Evolutionary conservation across 1,284 basidiomycete genomes (phyloP), one percentile per base, ranked within the genome.

Genomic region (Tranzscheliella williamsii): DNA sequence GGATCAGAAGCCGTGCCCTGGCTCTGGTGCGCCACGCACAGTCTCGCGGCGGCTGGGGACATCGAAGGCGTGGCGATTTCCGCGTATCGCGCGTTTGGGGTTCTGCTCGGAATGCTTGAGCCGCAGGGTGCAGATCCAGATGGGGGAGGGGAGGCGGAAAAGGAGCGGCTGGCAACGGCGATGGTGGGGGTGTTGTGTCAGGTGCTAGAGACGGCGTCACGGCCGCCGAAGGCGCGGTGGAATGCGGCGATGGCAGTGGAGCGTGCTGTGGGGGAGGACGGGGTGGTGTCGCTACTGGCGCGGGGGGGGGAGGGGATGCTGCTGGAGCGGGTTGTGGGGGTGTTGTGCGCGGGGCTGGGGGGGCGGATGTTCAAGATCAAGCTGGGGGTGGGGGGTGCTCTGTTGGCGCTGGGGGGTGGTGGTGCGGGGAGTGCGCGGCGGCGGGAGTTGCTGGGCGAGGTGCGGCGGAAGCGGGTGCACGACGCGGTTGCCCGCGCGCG

Each of bases 161-260:
- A n/a, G n/a, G n/a, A n/a, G n/a, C n/a, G n/a, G n/a, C n/a, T n/a
- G n/a, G n/a, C n/a, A n/a, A 23, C 13, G 4, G 26, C 29, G 27
- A 20, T 61, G 21, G 5, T 61, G 12, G 39, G 43, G 9, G 45
- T 54, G 40, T 47, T 54, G 4, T 50, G 43, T 39, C 38, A 24
- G 22, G 51, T 54, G 32, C 18, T 61, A 18, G 23, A 36, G 9
- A 50, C 57, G 11, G 42, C 26, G 2, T 49, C 42, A 11, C 54
- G 54, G 34, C 57, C 57, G 36, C 58, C 58, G 13, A 62, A 62
- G 23, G 48, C 53, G 20, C 42, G 42, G 4, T 62, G 58, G 58
- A 62, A 62, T 24, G 58, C 58, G 1, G 58, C 58, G 5, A 52
- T 38, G 8, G 58, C 58, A 16, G 38, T 62, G 11, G 53, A 49